phyloP scores from a whole-genome alignment of 768 basidiomycete species.

The Xerocomus spinulosus region DNA sequence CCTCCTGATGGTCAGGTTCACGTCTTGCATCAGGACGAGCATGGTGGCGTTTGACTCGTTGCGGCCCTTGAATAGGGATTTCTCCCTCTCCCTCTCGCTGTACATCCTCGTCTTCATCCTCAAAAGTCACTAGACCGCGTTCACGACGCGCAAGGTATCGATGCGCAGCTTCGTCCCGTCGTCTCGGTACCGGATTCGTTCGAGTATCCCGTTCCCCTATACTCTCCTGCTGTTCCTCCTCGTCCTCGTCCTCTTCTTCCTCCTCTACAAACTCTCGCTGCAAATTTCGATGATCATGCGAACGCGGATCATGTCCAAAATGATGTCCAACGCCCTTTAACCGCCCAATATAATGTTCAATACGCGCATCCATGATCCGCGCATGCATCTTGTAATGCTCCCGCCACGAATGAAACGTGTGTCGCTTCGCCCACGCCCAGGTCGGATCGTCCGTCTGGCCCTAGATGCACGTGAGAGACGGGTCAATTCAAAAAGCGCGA shows the following conservation, averaged over 20 bases:
- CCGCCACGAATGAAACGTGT: constrained; percentile 60
- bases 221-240: too few relatives aligned
- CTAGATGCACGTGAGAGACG: constrained; percentile 5
- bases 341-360: constrained; percentile 29
- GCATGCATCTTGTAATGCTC: constrained; percentile 51
- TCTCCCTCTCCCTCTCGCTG: constrained; percentile 3
- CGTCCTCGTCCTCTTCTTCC: constrained; percentile 10
- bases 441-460: constrained; percentile 35
- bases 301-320: constrained; percentile 23
- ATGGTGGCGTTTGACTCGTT: constrained; percentile 15
- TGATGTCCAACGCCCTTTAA: constrained; percentile 16
- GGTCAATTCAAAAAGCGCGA: background rate
- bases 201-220: background rate
- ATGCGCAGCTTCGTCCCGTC: background rate
- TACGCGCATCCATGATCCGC: constrained; percentile 37
- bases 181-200: background rate
- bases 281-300: constrained; percentile 1
- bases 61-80: background rate
- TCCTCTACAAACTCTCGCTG: background rate
- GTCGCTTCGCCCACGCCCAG: constrained; percentile 36
- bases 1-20: background rate
- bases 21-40: constrained; percentile 4
- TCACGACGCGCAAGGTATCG: constrained; percentile 1
- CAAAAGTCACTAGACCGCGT: background rate
- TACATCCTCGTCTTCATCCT: constrained; percentile 3